These are phyloP conservation scores for Vitis hybrid DNA, from an alignment of 177 flowering plant genomes.

Conservation along the genomic window DNA sequence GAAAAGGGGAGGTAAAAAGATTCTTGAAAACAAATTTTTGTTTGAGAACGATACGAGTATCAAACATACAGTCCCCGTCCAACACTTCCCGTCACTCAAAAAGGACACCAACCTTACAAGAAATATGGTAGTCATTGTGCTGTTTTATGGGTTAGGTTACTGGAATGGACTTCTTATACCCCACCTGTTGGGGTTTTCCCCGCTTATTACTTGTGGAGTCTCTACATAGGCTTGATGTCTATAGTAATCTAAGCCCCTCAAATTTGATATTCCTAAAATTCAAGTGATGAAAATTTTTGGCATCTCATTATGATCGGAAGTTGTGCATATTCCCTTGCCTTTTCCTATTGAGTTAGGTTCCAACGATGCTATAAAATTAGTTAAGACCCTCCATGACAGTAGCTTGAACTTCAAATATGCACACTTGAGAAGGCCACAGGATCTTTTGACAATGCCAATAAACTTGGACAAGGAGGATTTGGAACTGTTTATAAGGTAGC, in stretches of 20 bases:
- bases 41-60: not conserved
- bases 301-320: not conserved
- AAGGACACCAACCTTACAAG: no score
- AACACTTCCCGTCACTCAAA: no score
- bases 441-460: conserved; percentile 60
- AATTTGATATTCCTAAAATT: no score
- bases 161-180: no score
- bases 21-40: not conserved
- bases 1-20: conserved; percentile 61
- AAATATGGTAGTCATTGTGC: no score
- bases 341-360: conserved; percentile 38
- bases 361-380: conserved; percentile 53
- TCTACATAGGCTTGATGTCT: no score
- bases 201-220: no score
- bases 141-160: no score
- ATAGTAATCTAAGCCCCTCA: no score
- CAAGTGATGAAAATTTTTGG: not conserved
- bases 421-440: conserved; percentile 82
- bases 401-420: conserved; percentile 91
- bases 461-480: conserved; percentile 94
- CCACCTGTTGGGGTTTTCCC: no score
- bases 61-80: not conserved
- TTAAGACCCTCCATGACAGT: conserved; percentile 57
- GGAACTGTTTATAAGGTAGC: conserved; percentile 81
- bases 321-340: not conserved